A percentile compares a stretch with the other conserved stretches of the same genome.
phyloP scores from a whole-genome alignment of 352 stramenopile genomes.

The Phytopythium sindhum region DNA sequence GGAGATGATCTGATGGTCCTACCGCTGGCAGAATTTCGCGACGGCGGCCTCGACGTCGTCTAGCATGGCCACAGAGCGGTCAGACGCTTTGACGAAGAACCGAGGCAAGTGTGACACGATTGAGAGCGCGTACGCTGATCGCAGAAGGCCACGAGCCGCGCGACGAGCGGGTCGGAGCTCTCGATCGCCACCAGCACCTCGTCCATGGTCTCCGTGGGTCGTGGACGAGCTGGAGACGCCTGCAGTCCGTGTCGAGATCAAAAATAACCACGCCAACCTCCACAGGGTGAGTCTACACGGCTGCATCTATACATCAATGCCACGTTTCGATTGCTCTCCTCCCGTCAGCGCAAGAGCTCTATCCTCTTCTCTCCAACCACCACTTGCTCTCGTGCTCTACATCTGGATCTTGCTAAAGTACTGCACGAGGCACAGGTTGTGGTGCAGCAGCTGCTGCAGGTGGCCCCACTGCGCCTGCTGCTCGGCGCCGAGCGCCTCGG shows the following conservation, averaged over 20 bases:
- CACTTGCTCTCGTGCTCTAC: constrained; percentile 22
- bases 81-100: neutral
- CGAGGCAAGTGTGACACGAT: too few relatives aligned
- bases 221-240: neutral
- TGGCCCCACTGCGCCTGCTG: constrained; percentile 81
- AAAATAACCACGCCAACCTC: neutral
- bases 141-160: constrained; percentile 35
- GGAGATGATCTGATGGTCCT: neutral
- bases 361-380: neutral
- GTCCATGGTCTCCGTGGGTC: constrained; percentile 22
- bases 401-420: constrained; percentile 89
- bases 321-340: neutral
- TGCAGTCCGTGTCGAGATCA: neutral
- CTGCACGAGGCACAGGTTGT: constrained; percentile 85
- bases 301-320: neutral
- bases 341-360: neutral
- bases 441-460: constrained; percentile 76
- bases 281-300: neutral
- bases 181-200: constrained; percentile 37
- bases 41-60: constrained; percentile 23
- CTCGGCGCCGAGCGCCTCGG: constrained; percentile 47
- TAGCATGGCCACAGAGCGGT: neutral
- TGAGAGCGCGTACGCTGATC: constrained; percentile 27
- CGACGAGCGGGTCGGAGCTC: constrained; percentile 40
- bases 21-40: constrained; percentile 19